Conservation (phyloP, 257 asterid genomes). For the Solanum bulbocastanum region DNA sequence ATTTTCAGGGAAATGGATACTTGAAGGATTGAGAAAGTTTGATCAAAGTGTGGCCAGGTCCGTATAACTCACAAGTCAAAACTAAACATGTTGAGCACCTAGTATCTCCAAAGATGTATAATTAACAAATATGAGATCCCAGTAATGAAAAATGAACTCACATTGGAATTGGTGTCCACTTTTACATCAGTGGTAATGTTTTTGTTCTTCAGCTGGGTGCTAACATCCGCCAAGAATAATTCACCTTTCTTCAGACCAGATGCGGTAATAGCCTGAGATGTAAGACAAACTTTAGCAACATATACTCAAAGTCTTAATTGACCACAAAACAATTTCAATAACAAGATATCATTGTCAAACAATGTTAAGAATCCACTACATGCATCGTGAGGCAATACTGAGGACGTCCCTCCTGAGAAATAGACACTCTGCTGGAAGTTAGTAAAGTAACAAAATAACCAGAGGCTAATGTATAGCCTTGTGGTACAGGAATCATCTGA, state of each 20-base stretch:
- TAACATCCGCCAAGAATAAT: slow-evolving; percentile 41
- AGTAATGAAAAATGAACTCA: slow-evolving; percentile 8
- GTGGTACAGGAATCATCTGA: neutral
- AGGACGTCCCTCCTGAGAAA: neutral
- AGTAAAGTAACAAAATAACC: neutral
- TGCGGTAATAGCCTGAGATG: slow-evolving; percentile 51
- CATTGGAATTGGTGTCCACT: slow-evolving; percentile 57
- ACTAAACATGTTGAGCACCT: neutral
- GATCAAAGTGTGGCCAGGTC: neutral
- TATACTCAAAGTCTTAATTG: neutral
- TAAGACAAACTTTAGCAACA: neutral
- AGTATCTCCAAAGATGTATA: neutral
- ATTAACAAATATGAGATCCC: neutral
- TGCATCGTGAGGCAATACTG: neutral
- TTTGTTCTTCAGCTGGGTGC: slow-evolving; percentile 49
- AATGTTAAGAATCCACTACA: neutral
- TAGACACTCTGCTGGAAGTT: neutral
- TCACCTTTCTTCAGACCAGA: slow-evolving; percentile 53
- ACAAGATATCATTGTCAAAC: neutral
- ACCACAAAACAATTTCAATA: neutral
- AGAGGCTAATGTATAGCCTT: neutral
- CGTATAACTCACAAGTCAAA: neutral
- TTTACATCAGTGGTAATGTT: slow-evolving; percentile 52
- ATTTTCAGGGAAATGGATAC: neutral
- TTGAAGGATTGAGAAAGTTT: neutral